Base-by-base conservation (phyloP, 1,284 basidiomycete species). In the Apiotrichum siamense region DNA sequence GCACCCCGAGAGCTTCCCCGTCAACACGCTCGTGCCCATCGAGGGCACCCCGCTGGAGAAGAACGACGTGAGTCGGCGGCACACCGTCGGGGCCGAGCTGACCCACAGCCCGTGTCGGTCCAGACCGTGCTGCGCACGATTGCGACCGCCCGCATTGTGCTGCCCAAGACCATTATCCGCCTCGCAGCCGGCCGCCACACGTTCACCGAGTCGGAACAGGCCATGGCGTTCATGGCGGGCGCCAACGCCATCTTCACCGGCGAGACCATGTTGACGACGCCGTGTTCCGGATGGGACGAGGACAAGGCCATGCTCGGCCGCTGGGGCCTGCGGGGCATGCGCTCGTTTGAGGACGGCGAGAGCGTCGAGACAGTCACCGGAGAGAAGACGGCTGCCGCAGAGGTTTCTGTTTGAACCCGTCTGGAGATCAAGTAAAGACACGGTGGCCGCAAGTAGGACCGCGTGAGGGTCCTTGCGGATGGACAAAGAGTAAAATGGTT, bases 221-320 rank as follows among this genome's bases (percentile, higher is more conserved):
- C 86, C 13, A 93, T 98, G 88, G 69, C 89, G 66, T 98, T 97
- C 77, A 87, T 97, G 84, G 92, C 94, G 6, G 94, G 94, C 43
- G 94, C 94, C 42, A 98, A 98, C 68, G 94, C 94, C 35, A 87
- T 97, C 59, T 98, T 98, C 71, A 98, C 94, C 18, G 94, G 94
- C 37, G 91, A 97, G 69, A 80, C 86, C 65, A 97, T 97, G 94
- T 74, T 98, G 58, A 98, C 94, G 7, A 97, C 94, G 13, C 93
- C 94, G 41, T 93, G 86, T 86, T 85, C 86, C 9, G 85, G 86
- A 41, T 90, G 88, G 88, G 88, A 92, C 63, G 85, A 92, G 80
- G 94, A 98, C 76, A 94, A 94, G 73, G 81, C 83, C 11, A 91
- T 97, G 90, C 87, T 97, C 79, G 78, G 73, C 7, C 82, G 91